Evolutionary conservation across 164 flowering plant species (phyloP), one percentile per base, ranked within the genome.

Genomic region (Stephania yunnanensis): DNA sequence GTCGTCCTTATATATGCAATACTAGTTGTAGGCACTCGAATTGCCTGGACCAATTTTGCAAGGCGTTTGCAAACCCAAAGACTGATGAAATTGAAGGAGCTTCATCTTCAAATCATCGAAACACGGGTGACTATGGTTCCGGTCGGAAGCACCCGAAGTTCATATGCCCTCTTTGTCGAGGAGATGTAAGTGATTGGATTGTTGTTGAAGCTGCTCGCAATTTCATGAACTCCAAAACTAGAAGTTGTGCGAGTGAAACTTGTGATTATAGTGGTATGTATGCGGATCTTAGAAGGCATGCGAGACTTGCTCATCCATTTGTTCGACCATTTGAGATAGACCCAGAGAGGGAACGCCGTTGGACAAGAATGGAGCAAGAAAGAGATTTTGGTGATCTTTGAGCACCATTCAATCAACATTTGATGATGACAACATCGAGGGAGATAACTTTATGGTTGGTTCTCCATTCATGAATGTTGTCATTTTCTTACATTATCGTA

Each of bases 1-100:
- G 98, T 74, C 97, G 90, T 10, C 95, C 98, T 22, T 95, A 81
- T 81, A 91, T 95, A 94, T 95, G 98, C 78, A 92, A 91, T 80
- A 95, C 97, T 22, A 93, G 98, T 80, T 88, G 87, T 66, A 91
- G 97, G 6, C 97, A 90, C 79, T 95, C 98, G 0, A 95, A 95
- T 73, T 95, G 98, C 71, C 81, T 95, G 58, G 98, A 95, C 46
- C 98, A 90, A 78, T 91, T 88, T 77, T 80, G 87, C 19, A 93
- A 95, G 78, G 85, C 91, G 69, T 84, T 81, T 77, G 70, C 78
- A 0, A 84, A 88, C 55, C n/a, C 78, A 22, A 73, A 85, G 36
- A 63, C 84, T 44, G 50, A 78, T 17, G 20, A 61, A 19, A 68
- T 73, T 22, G 87, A 83, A 69, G 89, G 77, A 71, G 71, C 71